Percentiles rank a stretch among this genome's conserved stretches.
Conservation (phyloP, 2,329 filamentous ascomycete species). For the Paecilomyces sp. region DNA sequence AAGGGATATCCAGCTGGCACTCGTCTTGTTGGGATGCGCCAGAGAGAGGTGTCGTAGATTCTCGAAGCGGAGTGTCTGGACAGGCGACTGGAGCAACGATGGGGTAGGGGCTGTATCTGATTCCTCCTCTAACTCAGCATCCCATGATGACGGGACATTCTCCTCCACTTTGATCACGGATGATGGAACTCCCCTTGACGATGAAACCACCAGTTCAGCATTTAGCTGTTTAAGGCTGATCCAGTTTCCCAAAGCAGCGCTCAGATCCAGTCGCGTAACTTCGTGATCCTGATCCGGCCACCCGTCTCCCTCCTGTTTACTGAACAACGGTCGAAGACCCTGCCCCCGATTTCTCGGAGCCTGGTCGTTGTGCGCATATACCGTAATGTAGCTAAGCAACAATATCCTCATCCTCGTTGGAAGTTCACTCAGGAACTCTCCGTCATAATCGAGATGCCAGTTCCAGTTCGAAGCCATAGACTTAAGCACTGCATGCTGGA, state of each 20-base stretch:
- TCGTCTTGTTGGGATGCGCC: slow-evolving; percentile 38
- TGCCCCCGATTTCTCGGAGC: slow-evolving; percentile 30
- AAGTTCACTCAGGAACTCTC: slow-evolving; percentile 45
- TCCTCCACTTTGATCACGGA: slow-evolving; percentile 5
- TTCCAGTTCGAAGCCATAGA: slow-evolving; percentile 51
- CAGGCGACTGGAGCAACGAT: slow-evolving; percentile 14
- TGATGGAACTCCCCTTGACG: slow-evolving; percentile 5
- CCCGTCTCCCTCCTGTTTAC: slow-evolving; percentile 15
- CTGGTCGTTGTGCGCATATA: slow-evolving; percentile 38
- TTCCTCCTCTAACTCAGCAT: slow-evolving; percentile 18
- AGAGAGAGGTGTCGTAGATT: slow-evolving; percentile 53
- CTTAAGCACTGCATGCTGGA: slow-evolving; percentile 47
- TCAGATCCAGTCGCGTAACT: slow-evolving; percentile 47
- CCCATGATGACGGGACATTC: slow-evolving; percentile 33
- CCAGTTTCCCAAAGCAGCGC: slow-evolving; percentile 41
- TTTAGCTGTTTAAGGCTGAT: slow-evolving; percentile 44
- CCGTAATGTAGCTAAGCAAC: slow-evolving; percentile 50
- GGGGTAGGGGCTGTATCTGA: slow-evolving; percentile 2
- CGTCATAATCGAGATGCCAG: slow-evolving; percentile 51
- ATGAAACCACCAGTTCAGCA: slow-evolving; percentile 32
- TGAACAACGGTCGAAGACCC: slow-evolving; percentile 46
- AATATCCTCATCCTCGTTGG: slow-evolving; percentile 45
- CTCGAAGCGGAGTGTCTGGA: slow-evolving; percentile 35
- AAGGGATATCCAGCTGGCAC: slow-evolving; percentile 49
- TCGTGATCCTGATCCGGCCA: slow-evolving; percentile 28